These are phyloP conservation scores for Irpex sp. DNA, from an alignment of 1,284 basidiomycete genomes.

Conservation along the genomic window DNA sequence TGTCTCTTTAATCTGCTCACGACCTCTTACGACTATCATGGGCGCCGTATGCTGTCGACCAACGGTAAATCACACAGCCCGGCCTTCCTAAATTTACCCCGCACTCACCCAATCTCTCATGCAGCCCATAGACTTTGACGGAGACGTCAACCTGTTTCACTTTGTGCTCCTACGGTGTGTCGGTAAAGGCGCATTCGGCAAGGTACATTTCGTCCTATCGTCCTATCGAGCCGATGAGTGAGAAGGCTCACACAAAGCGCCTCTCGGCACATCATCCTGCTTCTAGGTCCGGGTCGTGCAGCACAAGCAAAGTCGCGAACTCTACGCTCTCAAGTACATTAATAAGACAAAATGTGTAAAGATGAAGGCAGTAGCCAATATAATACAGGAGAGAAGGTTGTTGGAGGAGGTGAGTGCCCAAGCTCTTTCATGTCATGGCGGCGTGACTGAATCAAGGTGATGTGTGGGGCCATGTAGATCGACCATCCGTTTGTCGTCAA, in stretches of 20 bases:
- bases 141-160: conserved; percentile 96
- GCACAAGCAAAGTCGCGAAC: conserved; percentile 93
- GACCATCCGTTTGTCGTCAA: conserved; percentile 98
- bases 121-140: conserved; percentile 97
- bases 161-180: conserved; percentile 93
- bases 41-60: conserved; percentile 83
- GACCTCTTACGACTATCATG: conserved; percentile 45
- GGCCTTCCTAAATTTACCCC: conserved; percentile 16
- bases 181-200: conserved; percentile 97
- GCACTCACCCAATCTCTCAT: background rate
- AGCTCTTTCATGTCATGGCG: background rate
- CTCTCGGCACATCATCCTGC: background rate
- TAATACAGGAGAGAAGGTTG: conserved; percentile 90
- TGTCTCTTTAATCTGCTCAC: conserved; percentile 8
- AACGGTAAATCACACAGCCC: conserved; percentile 40
- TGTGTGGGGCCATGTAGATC: conserved; percentile 49
- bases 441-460: background rate
- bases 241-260: too few relatives aligned
- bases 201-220: conserved; percentile 52
- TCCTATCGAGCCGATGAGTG: background rate
- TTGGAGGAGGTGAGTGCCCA: conserved; percentile 76
- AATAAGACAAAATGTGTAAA: conserved; percentile 97
- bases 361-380: conserved; percentile 97
- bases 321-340: conserved; percentile 99
- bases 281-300: conserved; percentile 95